Evolutionary conservation across 2,329 filamentous ascomycete species (phyloP).

Genomic region (Microcyclosporella mali): DNA sequence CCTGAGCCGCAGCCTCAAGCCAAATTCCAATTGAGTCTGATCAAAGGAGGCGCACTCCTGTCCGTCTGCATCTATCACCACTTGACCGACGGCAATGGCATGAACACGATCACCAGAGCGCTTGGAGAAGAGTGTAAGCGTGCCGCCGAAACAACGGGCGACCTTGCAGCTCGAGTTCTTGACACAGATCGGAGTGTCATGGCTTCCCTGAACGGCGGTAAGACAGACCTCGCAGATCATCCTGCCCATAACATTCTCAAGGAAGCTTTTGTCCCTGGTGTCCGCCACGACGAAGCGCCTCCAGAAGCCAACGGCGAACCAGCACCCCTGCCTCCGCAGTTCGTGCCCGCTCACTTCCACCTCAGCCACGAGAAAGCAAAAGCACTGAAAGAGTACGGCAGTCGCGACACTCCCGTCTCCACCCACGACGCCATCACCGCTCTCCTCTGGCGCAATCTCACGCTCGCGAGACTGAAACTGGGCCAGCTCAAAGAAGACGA

Average conservation of each 20-base stretch:
- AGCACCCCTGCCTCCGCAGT: slow-evolving; percentile 8
- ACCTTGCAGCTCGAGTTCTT: slow-evolving; percentile 10
- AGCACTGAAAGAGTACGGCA: slow-evolving; percentile 13
- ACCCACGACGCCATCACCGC: slow-evolving; percentile 20
- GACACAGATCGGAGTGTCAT: slow-evolving; percentile 13
- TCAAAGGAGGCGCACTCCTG: slow-evolving; percentile 17
- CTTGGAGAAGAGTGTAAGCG: slow-evolving; percentile 15
- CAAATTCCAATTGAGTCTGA: slow-evolving; percentile 15
- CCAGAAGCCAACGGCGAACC: slow-evolving; percentile 12
- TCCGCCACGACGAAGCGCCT: slow-evolving; percentile 12
- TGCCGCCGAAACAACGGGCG: slow-evolving; percentile 11
- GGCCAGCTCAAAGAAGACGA: slow-evolving; percentile 14
- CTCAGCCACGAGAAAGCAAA: slow-evolving; percentile 9
- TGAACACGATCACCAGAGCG: slow-evolving; percentile 19
- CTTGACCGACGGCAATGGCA: slow-evolving; percentile 18
- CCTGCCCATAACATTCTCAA: slow-evolving; percentile 10
- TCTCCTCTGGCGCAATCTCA: slow-evolving; percentile 16
- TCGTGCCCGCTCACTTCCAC: slow-evolving; percentile 13
- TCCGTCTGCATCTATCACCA: slow-evolving; percentile 18
- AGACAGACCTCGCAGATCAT: slow-evolving; percentile 14
- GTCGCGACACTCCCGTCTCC: slow-evolving; percentile 10
- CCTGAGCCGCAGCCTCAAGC: slow-evolving; percentile 16
- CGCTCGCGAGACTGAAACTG: slow-evolving; percentile 9
- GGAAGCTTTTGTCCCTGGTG: slow-evolving; percentile 9
- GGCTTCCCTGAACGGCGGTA: slow-evolving; percentile 8